Percentiles rank a stretch among this genome's conserved stretches.
phyloP scores from a whole-genome alignment of 257 asterid species.

The Solanum sejunctum region DNA sequence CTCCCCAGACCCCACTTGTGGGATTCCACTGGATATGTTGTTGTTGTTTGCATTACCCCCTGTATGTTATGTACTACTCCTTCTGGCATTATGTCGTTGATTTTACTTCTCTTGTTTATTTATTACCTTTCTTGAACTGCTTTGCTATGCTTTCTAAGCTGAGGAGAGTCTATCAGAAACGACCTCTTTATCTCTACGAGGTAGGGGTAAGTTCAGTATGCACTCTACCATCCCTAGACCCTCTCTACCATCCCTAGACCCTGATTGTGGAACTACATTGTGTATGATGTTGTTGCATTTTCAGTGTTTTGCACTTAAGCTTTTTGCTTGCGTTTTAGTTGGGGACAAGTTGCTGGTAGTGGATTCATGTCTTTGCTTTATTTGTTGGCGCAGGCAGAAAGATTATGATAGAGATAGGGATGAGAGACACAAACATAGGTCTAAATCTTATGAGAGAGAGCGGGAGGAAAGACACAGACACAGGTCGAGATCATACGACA shows the following conservation, averaged over 20 bases:
- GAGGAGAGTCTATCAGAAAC: neutral
- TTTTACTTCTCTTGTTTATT: neutral
- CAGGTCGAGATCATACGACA: slow-evolving; percentile 25
- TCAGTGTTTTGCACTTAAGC: neutral
- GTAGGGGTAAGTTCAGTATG: neutral
- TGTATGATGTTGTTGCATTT: neutral
- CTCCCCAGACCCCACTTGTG: too few species aligned
- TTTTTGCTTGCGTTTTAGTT: neutral
- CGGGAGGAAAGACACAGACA: slow-evolving; percentile 54
- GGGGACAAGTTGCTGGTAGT: neutral
- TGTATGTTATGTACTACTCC: neutral
- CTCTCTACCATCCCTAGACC: neutral
- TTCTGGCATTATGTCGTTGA: neutral
- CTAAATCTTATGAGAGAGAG: slow-evolving; percentile 31
- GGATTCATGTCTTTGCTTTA: neutral
- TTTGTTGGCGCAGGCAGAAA: slow-evolving; percentile 40
- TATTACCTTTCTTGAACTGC: neutral
- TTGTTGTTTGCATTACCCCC: neutral
- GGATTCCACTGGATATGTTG: too few species aligned
- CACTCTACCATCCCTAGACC: neutral
- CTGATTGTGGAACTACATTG: neutral
- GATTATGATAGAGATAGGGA: slow-evolving; percentile 19
- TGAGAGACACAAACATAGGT: neutral
- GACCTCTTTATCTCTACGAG: neutral
- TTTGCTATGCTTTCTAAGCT: neutral